Base-by-base conservation (phyloP, 805 yeast genomes). In the Sungouiella thailandica region DNA sequence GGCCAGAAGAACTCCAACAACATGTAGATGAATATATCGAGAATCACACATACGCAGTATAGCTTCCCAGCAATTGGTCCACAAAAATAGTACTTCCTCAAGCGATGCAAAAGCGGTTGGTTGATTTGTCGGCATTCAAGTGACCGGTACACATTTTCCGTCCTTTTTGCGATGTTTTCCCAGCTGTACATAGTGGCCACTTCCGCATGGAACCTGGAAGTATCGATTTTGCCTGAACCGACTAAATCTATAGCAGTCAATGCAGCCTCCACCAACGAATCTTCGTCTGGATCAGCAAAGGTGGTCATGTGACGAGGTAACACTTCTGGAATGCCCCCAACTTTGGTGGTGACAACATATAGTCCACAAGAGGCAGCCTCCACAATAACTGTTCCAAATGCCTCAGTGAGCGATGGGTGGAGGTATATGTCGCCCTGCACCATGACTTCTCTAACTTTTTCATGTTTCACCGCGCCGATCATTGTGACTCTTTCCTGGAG, bases 321-420 rank as follows among this genome's bases (percentile, higher is more conserved):
- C 4, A 93, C 97, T 53, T 93, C 99, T 0, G 97, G 97, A 25
- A 93, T 89, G 4, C 98, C 99, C 9, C 99, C 99, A 0, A 93
- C 98, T 37, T 79, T 78, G 0, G 99, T 93, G 0, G 97, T 88
- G 0, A 93, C 98, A 2, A 93, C 96, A 13, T 85, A 68, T 23
- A 93, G 57, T 0, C 97, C 97, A 65, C 97, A 93, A 1, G 95
- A 83, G 0, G 97, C 98, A 0, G 99, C 99, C 55, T 93, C 99
- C 0, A 93, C 96, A 8, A 93, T 62, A 0, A 87, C 97, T 0
- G 98, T 93, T 2, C 99, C 99, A 60, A 93, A 93, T 0, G 97
- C 98, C 55, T 93, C 99, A 0, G 97, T 93, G 25, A 93, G 67
- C 1, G 96, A 80, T 0, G 98, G 89, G 58, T 93, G 97, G 18